Evolutionary conservation across 2,329 filamentous ascomycete species (phyloP).

Genomic region (Lecanicillium sp.): DNA sequence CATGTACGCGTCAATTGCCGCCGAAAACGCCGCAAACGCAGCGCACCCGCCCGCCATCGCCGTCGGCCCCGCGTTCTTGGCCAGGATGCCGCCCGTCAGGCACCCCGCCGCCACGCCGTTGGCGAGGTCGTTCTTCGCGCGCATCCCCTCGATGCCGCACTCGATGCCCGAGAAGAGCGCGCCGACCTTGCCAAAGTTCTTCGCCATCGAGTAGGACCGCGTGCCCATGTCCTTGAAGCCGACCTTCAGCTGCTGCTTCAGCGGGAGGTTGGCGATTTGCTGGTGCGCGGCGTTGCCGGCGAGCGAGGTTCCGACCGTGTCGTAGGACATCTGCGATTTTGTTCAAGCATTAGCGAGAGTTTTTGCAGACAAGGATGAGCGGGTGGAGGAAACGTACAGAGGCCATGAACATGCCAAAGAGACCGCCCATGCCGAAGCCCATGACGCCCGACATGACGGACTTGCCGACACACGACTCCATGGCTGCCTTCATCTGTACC

Average conservation of each 20-base stretch:
- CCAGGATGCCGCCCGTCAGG: slow-evolving; percentile 82
- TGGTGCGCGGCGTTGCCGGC: slow-evolving; percentile 31
- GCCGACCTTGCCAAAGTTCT: slow-evolving; percentile 93
- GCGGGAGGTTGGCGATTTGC: slow-evolving; percentile 59
- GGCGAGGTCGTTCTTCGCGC: slow-evolving; percentile 87
- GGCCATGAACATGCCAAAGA: slow-evolving; percentile 97
- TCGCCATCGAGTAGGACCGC: slow-evolving; percentile 74
- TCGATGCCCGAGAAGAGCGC: slow-evolving; percentile 88
- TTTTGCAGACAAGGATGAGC: not conserved
- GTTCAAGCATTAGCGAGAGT: not conserved
- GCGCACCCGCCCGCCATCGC: slow-evolving; percentile 82
- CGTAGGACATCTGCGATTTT: slow-evolving; percentile 80
- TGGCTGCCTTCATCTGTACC: slow-evolving; percentile 68
- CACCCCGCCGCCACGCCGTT: slow-evolving; percentile 88
- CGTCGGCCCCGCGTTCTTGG: slow-evolving; percentile 80
- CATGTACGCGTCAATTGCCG: slow-evolving; percentile 91
- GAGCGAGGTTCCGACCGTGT: slow-evolving; percentile 69
- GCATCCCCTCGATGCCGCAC: slow-evolving; percentile 86
- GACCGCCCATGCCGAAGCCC: slow-evolving; percentile 87
- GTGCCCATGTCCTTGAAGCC: slow-evolving; percentile 95
- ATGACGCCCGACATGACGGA: slow-evolving; percentile 84
- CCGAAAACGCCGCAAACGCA: slow-evolving; percentile 88
- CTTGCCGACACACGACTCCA: slow-evolving; percentile 91
- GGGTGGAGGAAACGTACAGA: slow-evolving; percentile 55
- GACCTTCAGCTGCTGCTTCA: slow-evolving; percentile 72